phyloP scores from a whole-genome alignment of 2,329 filamentous ascomycete species.

The Helotiales sp. region DNA sequence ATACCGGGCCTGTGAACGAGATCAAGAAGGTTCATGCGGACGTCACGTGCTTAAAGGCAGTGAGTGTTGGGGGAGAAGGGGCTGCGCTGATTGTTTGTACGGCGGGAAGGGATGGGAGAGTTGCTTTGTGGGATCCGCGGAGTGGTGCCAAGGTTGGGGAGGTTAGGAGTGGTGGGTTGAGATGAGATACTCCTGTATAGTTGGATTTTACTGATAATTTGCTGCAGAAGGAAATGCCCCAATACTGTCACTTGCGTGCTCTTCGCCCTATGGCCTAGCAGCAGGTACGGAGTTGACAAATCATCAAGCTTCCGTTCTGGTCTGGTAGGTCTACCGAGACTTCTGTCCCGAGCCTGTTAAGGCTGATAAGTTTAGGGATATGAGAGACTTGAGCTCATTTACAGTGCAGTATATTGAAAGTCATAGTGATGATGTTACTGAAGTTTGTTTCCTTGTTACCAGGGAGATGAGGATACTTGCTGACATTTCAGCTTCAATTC shows the following conservation, averaged over 20 bases:
- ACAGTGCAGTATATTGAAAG: constrained; percentile 65
- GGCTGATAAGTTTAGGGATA: constrained; percentile 54
- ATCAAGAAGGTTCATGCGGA: constrained; percentile 63
- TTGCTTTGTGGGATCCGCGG: constrained; percentile 70
- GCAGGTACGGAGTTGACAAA: constrained; percentile 75
- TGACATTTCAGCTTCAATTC: constrained; percentile 56
- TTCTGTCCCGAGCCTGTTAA: background rate
- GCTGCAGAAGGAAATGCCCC: constrained; percentile 51
- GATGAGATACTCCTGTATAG: background rate
- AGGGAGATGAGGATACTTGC: constrained; percentile 17
- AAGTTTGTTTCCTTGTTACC: constrained; percentile 45
- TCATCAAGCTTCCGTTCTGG: constrained; percentile 62
- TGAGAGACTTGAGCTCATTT: constrained; percentile 54
- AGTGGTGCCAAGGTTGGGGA: constrained; percentile 51
- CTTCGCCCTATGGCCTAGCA: constrained; percentile 63
- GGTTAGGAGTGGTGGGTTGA: constrained; percentile 44
- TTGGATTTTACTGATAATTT: constrained; percentile 2
- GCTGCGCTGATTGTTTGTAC: constrained; percentile 60
- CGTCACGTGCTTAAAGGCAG: constrained; percentile 64
- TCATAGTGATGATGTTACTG: constrained; percentile 71
- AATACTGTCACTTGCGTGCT: constrained; percentile 69
- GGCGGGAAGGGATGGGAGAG: constrained; percentile 71
- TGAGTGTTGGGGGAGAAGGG: constrained; percentile 50
- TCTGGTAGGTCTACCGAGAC: constrained; percentile 56
- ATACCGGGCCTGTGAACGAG: constrained; percentile 53